Evolutionary conservation across 108 stramenopile genomes (phyloP).

Genomic region (Nannochloropsis salina): DNA sequence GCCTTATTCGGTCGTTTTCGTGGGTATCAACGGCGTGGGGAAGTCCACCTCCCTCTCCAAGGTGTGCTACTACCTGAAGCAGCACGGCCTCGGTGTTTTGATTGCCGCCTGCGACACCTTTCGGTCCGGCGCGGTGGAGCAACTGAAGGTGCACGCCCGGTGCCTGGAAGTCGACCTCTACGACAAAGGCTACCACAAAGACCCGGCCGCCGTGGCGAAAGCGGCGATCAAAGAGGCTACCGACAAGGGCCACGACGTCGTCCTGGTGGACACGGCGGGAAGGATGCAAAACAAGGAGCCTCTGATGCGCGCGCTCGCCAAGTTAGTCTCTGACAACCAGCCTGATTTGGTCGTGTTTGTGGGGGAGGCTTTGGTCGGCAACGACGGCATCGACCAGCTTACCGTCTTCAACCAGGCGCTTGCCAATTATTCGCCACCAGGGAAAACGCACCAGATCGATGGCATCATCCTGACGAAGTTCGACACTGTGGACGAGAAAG

Average conservation of each 20-base stretch:
- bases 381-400: conserved; percentile 87
- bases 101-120: conserved; percentile 97
- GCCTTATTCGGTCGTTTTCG: conserved; percentile 82
- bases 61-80: conserved; percentile 60
- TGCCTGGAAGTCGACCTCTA: conserved; percentile 81
- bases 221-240: conserved; percentile 77
- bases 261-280: conserved; percentile 93
- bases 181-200: conserved; percentile 86
- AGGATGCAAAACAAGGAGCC: conserved; percentile 96
- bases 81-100: conserved; percentile 53
- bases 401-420: conserved; percentile 57
- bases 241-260: conserved; percentile 74
- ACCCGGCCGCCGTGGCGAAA: conserved; percentile 79
- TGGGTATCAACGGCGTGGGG: conserved; percentile 88
- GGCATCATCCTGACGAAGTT: conserved; percentile 94
- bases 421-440: conserved; percentile 52
- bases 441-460: conserved; percentile 71
- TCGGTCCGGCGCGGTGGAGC: conserved; percentile 92
- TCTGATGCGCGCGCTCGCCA: conserved; percentile 86
- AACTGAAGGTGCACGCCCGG: conserved; percentile 78
- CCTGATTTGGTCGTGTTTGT: conserved; percentile 90
- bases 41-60: conserved; percentile 58
- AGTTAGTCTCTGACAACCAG: conserved; percentile 74
- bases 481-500: conserved; percentile 97
- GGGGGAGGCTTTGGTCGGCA: conserved; percentile 93